Conservation (phyloP, 495 filamentous ascomycete genomes). For the Aspergillus ostianus region DNA sequence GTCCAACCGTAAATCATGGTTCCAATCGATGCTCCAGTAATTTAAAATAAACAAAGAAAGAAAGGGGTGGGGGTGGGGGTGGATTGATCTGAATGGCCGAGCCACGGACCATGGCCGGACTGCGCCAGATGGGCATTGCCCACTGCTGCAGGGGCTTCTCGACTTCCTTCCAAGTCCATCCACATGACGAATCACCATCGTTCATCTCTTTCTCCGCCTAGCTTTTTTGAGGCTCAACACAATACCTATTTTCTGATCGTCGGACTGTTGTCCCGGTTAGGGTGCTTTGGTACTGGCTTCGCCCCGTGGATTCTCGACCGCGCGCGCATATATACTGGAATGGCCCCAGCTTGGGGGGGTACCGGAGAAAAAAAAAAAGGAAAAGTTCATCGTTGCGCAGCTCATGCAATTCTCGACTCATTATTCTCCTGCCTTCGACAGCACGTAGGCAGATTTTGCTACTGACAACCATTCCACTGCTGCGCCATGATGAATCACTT, state of each 20-base stretch:
- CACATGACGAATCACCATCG: not conserved
- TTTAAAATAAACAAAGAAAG: not conserved
- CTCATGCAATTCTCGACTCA: not conserved
- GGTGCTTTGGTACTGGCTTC: not conserved
- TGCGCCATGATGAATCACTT: constrained; percentile 11
- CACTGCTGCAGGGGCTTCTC: not conserved
- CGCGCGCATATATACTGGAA: not conserved
- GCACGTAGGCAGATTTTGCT: not conserved
- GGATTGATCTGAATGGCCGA: not conserved
- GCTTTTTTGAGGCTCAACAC: not conserved
- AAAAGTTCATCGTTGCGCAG: not conserved
- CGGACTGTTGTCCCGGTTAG: not conserved
- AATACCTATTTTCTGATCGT: not conserved
- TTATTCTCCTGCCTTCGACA: not conserved
- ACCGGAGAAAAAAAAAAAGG: not conserved
- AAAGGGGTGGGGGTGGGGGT: not conserved
- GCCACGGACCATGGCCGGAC: not conserved
- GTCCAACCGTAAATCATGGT: not conserved
- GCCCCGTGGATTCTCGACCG: not conserved
- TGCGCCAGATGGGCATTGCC: not conserved
- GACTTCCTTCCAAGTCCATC: not conserved
- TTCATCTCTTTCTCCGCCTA: not conserved
- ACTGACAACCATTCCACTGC: not conserved
- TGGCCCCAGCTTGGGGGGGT: not conserved
- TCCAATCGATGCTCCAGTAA: not conserved